Evolutionary conservation across 306 rosid genomes (phyloP), one percentile per base, ranked within the genome.

Genomic region (Carpinus viminea): DNA sequence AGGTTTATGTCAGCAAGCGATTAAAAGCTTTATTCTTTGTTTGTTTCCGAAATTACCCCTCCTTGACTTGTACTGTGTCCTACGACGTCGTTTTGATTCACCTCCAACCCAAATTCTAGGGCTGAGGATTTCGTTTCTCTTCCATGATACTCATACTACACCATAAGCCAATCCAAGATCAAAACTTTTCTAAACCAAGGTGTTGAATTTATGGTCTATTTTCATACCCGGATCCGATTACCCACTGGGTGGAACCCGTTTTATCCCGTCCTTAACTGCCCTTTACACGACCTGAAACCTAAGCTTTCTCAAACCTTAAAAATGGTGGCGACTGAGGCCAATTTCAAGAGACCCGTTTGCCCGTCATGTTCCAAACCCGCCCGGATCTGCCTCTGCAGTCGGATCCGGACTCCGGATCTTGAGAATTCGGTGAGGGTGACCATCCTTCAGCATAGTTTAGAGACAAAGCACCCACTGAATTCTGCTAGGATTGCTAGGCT

Each of bases 401-500:
- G 93, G 77, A 78, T 92, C 80, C 83, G 72, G 7, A 79, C 72
- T 24, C 84, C 89, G 7, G 74, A 74, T 18, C 75, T 91, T 78
- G 85, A 87, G 5, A 94, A 92, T 75, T 85, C 90, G 38, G 90
- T 91, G 3, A 77, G 86, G 12, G 94, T 94, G 2, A 87, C 91
- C 78, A 88, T 94, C 84, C 92, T 92, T 12, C 97, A 91, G 64
- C 98, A 94, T 78, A 80, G 87, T 46, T 57, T 87, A 12, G 97
- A 94, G 89, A 78, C 41, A 69, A 94, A 88, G 43, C 97, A 94
- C 74, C 97, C 97, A 0, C 95, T 94, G 31, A 94, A 94, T 84
- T 94, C 97, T 31, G 79, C 93, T 34, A 88, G 95, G 72, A 94
- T 94, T 85, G 98, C 91, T 4, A 82, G 26, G 77, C 20, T 94